Conservation (phyloP, 208 protist species). For the Trypanosoma congolense region DNA sequence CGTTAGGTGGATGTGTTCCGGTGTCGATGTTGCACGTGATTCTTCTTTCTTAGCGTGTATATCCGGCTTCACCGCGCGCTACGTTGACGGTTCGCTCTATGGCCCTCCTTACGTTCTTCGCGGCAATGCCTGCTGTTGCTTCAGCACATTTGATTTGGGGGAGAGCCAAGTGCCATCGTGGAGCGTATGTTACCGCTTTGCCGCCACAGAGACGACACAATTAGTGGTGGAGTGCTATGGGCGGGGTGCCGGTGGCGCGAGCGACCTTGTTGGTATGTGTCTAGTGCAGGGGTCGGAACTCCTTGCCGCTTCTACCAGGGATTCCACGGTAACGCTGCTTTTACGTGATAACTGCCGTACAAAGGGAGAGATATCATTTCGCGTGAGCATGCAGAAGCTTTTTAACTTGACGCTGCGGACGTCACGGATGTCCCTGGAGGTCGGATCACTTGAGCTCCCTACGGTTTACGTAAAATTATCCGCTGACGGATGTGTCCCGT, state of each 20-base stretch:
- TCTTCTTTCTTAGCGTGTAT: conserved; percentile 10
- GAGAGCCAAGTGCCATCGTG: conserved; percentile 1
- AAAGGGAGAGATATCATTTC: conserved; percentile 14
- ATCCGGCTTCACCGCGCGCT: conserved; percentile 8
- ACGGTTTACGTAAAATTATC: not conserved
- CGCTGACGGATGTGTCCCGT: not conserved
- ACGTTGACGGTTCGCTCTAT: conserved; percentile 8
- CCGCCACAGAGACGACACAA: not conserved
- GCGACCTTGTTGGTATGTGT: conserved; percentile 9
- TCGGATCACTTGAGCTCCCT: not conserved
- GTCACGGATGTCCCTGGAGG: conserved; percentile 1
- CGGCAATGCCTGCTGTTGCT: not conserved
- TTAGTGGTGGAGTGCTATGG: conserved; percentile 16
- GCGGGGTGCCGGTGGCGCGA: not conserved
- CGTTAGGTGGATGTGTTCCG: not conserved
- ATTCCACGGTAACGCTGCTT: not conserved
- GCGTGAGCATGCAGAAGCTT: conserved; percentile 2
- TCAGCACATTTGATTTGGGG: conserved; percentile 2
- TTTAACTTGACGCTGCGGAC: not conserved
- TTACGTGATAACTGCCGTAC: conserved; percentile 2
- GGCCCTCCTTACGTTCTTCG: conserved; percentile 17
- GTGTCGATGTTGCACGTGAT: too few relatives aligned
- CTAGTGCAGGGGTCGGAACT: not conserved
- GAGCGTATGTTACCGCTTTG: conserved; percentile 4
- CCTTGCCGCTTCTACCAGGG: not conserved